Percentiles rank a stretch among this genome's conserved stretches.
Conservation (phyloP, 1,284 basidiomycete species). For the Cystobasidium pallidum region DNA sequence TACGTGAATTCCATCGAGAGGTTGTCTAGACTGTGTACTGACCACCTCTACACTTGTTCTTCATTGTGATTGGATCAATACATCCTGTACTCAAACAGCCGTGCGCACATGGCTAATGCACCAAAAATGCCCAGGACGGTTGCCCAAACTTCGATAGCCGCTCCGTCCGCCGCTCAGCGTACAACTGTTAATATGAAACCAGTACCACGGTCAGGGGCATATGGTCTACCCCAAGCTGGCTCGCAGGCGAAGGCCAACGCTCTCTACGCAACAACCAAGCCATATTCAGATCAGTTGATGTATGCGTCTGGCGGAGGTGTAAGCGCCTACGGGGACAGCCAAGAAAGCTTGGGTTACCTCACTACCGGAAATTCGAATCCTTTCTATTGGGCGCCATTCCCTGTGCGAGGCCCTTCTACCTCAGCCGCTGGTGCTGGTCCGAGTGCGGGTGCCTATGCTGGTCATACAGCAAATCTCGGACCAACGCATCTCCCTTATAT, state of each 20-base stretch:
- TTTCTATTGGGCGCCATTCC: not conserved
- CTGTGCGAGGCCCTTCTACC: not conserved
- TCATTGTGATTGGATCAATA: too few species aligned
- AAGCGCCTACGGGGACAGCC: conserved; percentile 13
- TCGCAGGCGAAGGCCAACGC: not conserved
- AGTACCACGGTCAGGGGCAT: too few species aligned
- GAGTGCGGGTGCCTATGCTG: not conserved
- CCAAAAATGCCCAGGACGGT: not conserved
- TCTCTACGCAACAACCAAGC: too few species aligned
- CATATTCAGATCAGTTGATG: too few species aligned
- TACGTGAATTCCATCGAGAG: too few species aligned
- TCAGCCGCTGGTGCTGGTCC: conserved; percentile 1
- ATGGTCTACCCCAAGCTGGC: too few species aligned
- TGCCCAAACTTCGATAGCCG: not conserved
- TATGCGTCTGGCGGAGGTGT: not conserved
- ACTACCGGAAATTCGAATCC: not conserved
- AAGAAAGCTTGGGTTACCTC: conserved; percentile 1
- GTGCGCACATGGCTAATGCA: not conserved
- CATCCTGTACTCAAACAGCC: too few species aligned
- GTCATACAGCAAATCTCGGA: conserved; percentile 14
- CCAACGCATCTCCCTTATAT: not conserved
- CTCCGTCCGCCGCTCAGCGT: not conserved
- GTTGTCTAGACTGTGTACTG: too few species aligned
- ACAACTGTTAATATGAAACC: too few species aligned
- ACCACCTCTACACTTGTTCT: too few species aligned